These are phyloP conservation scores for Multifurca ochricompacta DNA, from an alignment of 768 basidiomycete genomes.

Conservation along the genomic window DNA sequence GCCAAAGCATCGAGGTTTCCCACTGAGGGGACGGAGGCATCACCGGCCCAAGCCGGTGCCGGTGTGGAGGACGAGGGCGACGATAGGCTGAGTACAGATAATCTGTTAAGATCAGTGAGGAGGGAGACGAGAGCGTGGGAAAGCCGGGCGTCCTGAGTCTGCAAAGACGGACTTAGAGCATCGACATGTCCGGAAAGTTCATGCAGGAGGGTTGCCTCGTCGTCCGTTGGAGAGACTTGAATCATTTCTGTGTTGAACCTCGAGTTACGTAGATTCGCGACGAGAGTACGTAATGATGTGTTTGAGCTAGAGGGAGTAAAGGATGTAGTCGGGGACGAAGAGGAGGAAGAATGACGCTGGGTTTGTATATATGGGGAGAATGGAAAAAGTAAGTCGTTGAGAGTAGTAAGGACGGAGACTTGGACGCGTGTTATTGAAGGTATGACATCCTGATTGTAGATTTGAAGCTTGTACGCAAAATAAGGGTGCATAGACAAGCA, in stretches of 20 bases:
- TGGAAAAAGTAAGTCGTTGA: constrained; percentile 57
- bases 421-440: constrained; percentile 71
- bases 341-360: constrained; percentile 43
- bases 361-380: constrained; percentile 29
- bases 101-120: constrained; percentile 56
- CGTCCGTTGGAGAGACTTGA: constrained; percentile 33
- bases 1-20: constrained; percentile 16
- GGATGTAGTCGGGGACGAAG: constrained; percentile 26
- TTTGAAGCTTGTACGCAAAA: neutral
- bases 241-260: constrained; percentile 40
- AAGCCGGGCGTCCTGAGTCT: constrained; percentile 48
- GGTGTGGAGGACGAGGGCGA: constrained; percentile 12
- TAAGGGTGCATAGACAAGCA: neutral
- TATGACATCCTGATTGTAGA: constrained; percentile 47
- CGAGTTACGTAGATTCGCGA: constrained; percentile 51
- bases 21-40: constrained; percentile 25
- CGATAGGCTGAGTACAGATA: constrained; percentile 34
- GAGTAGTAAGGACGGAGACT: constrained; percentile 63
- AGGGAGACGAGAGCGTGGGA: constrained; percentile 64
- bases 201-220: constrained; percentile 46
- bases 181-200: constrained; percentile 56
- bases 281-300: constrained; percentile 52
- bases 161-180: constrained; percentile 35
- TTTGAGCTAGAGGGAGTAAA: constrained; percentile 25
- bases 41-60: constrained; percentile 21